phyloP scores from a whole-genome alignment of 2,329 filamentous ascomycete species.

The Alternaria viburni region DNA sequence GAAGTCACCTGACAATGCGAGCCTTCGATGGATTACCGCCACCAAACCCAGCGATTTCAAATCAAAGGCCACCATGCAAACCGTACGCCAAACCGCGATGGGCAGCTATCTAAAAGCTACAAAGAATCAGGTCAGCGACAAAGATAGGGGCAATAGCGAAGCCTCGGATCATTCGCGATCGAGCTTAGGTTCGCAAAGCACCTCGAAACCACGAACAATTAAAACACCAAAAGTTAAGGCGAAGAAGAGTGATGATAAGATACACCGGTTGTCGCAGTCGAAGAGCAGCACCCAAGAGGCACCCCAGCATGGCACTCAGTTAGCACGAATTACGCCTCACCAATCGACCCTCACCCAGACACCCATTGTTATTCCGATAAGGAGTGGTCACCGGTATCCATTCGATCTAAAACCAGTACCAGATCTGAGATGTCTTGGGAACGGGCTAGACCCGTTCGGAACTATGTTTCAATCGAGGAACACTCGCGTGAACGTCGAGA shows the following conservation, averaged over 20 bases:
- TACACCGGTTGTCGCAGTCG: slow-evolving; percentile 6
- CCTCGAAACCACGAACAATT: slow-evolving; percentile 8
- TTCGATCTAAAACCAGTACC: slow-evolving; percentile 26
- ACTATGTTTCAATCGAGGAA: slow-evolving; percentile 43
- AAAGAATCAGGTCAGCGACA: slow-evolving; percentile 20
- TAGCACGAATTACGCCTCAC: slow-evolving; percentile 5
- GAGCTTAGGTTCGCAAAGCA: slow-evolving; percentile 22
- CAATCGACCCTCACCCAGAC: slow-evolving; percentile 24
- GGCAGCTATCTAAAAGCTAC: slow-evolving; percentile 34
- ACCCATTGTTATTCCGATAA: slow-evolving; percentile 30
- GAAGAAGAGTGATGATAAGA: slow-evolving; percentile 1
- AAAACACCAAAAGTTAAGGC: background rate
- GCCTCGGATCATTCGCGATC: slow-evolving; percentile 22
- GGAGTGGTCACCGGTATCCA: slow-evolving; percentile 14
- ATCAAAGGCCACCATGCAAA: slow-evolving; percentile 39
- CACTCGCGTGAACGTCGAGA: slow-evolving; percentile 39
- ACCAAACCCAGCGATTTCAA: slow-evolving; percentile 41
- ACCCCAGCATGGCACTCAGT: slow-evolving; percentile 7
- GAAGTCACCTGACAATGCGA: slow-evolving; percentile 7
- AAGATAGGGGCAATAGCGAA: slow-evolving; percentile 21
- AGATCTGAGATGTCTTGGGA: slow-evolving; percentile 38
- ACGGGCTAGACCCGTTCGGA: slow-evolving; percentile 42
- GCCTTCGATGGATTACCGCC: slow-evolving; percentile 43
- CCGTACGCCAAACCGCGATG: slow-evolving; percentile 47
- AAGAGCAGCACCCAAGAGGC: slow-evolving; percentile 1